These are phyloP conservation scores for Dryas alaskensis DNA, from an alignment of 306 rosid species.

Conservation along the genomic window DNA sequence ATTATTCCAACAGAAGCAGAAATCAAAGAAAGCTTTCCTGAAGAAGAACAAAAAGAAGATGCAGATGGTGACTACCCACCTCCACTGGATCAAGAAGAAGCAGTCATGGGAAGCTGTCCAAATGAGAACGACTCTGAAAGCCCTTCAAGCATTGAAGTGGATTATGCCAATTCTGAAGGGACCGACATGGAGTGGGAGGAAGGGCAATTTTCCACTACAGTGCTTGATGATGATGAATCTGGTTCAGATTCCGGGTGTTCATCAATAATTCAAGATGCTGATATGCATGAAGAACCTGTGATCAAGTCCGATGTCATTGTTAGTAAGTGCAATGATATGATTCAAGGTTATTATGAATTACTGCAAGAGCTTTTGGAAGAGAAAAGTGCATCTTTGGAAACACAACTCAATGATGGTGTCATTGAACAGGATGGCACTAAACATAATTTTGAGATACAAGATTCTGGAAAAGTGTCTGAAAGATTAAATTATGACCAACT, in stretches of 20 bases:
- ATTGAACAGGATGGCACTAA: slow-evolving; percentile 18
- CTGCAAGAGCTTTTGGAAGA: slow-evolving; percentile 21
- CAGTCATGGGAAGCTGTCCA: slow-evolving; percentile 36
- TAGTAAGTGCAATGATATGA: slow-evolving; percentile 20
- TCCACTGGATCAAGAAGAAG: slow-evolving; percentile 36
- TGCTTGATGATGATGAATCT: slow-evolving; percentile 35
- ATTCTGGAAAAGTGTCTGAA: slow-evolving; percentile 17
- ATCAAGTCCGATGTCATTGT: slow-evolving; percentile 39
- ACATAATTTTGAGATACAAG: slow-evolving; percentile 33
- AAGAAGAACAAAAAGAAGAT: slow-evolving; percentile 24
- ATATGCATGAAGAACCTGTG: slow-evolving; percentile 32
- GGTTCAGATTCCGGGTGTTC: slow-evolving; percentile 31
- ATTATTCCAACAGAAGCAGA: slow-evolving; percentile 20
- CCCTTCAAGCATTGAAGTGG: slow-evolving; percentile 27
- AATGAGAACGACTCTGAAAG: slow-evolving; percentile 28
- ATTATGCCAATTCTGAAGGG: slow-evolving; percentile 37
- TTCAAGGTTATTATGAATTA: slow-evolving; percentile 14
- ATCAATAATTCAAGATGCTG: slow-evolving; percentile 23
- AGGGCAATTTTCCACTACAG: slow-evolving; percentile 27
- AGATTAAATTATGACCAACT: slow-evolving; percentile 33
- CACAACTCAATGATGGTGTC: slow-evolving; percentile 9
- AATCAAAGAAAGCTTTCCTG: slow-evolving; percentile 11
- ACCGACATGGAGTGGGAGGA: slow-evolving; percentile 56
- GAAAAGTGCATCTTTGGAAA: slow-evolving; percentile 37
- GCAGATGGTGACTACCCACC: slow-evolving; percentile 24